Evolutionary conservation across 169 alveolate species (phyloP).

Genomic region (Plasmodium sp.): DNA sequence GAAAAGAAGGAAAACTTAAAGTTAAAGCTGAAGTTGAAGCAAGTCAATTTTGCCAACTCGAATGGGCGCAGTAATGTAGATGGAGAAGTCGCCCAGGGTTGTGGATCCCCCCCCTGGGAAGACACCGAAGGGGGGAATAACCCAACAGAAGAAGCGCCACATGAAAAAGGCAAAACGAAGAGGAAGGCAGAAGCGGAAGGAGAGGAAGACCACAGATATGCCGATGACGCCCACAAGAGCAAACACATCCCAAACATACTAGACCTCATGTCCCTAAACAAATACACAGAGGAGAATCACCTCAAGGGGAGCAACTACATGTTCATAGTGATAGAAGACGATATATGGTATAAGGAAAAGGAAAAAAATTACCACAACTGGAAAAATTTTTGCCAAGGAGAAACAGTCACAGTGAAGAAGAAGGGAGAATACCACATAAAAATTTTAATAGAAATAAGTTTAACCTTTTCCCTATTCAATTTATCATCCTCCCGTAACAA

Average conservation of each 20-base stretch:
- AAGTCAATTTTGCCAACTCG: neutral
- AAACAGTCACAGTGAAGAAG: constrained; percentile 3
- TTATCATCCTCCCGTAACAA: constrained; percentile 39
- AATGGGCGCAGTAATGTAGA: neutral
- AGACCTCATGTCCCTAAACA: constrained; percentile 57
- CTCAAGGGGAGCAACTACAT: constrained; percentile 28
- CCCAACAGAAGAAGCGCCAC: neutral
- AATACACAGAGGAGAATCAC: constrained; percentile 48
- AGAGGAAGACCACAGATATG: neutral
- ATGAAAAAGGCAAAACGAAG: neutral
- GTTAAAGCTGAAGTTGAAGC: neutral
- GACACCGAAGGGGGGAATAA: neutral
- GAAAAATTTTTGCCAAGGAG: constrained; percentile 21
- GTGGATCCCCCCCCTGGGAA: neutral
- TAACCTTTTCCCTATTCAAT: constrained; percentile 42
- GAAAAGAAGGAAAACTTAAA: neutral
- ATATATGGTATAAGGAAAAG: constrained; percentile 44
- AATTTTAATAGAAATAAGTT: constrained; percentile 1
- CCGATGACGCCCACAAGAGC: neutral
- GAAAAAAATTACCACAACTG: constrained; percentile 22
- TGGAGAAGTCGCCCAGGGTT: neutral
- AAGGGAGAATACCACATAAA: constrained; percentile 38
- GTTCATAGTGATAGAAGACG: constrained; percentile 38
- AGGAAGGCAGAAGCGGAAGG: neutral
- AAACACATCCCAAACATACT: neutral